phyloP scores from a whole-genome alignment of 306 rosid genomes.

The Prunus armeniaca region DNA sequence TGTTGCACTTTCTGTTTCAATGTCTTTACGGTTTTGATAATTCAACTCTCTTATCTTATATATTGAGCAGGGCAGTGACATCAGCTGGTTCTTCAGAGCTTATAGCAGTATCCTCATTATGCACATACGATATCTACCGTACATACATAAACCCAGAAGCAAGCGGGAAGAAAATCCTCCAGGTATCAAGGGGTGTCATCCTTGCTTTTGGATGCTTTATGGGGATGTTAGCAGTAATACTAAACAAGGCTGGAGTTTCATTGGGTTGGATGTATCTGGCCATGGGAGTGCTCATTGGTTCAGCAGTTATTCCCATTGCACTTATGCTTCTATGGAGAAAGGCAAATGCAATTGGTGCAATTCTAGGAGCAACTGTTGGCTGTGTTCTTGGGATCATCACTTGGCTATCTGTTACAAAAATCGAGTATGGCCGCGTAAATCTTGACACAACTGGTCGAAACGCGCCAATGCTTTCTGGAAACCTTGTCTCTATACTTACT shows the following conservation, averaged over 20 bases:
- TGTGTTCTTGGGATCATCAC: slow-evolving; percentile 73
- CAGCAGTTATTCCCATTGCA: slow-evolving; percentile 91
- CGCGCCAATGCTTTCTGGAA: slow-evolving; percentile 95
- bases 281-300: slow-evolving; percentile 86
- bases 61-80: slow-evolving; percentile 80
- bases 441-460: slow-evolving; percentile 83
- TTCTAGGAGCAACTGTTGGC: slow-evolving; percentile 64
- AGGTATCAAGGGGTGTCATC: slow-evolving; percentile 66
- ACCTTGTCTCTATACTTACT: slow-evolving; percentile 68
- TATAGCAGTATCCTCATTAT: slow-evolving; percentile 73
- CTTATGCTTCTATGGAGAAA: slow-evolving; percentile 83
- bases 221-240: slow-evolving; percentile 77
- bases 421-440: slow-evolving; percentile 61
- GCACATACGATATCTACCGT: slow-evolving; percentile 87
- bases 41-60: not conserved
- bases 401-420: slow-evolving; percentile 67
- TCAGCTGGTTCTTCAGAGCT: slow-evolving; percentile 96
- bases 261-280: slow-evolving; percentile 96
- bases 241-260: slow-evolving; percentile 84
- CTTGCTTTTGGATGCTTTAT: slow-evolving; percentile 74
- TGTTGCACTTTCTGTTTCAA: not conserved
- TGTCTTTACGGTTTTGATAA: slow-evolving; percentile 7
- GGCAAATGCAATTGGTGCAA: slow-evolving; percentile 87
- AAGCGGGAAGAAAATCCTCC: slow-evolving; percentile 70
- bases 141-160: slow-evolving; percentile 83